Base-by-base conservation (phyloP, 441 rosid genomes). In the Aquilaria agallochum region DNA sequence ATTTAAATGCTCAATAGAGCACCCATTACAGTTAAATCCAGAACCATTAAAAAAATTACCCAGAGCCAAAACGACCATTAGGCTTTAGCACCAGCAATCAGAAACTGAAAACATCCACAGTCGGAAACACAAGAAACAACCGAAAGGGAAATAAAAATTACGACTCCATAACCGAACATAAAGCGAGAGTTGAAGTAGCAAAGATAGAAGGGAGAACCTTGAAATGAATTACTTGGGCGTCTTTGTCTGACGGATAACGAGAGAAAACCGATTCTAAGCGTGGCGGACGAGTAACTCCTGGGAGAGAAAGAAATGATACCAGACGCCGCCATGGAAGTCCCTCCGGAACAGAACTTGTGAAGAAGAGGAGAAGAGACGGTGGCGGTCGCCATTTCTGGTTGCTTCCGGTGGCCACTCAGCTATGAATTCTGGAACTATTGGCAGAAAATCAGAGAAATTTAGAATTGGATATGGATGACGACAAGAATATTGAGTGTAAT, bases 241-340 rank as follows among this genome's bases (percentile, higher is more conserved):
- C 56, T 75, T 4, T 57, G 76, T 1, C 61, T 71, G 67, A 72
- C 49, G 50, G 88, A 67, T 31, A 76, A 59, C 10, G 87, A 68
- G 33, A 69, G 33, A 58, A 71, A 46, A 56, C 64, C 71, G 52
- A 79, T 70, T 56, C 51, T 5, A n/a, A 71, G 50, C 33, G 78
- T 61, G 57, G 60, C 42, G 1, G 64, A 66, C 46, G 48, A 46
- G 59, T 64, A 62, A 42, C 66, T 47, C 65, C 55, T 80, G 31
- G 84, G 73, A 5, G 84, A 55, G 63, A 66, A 77, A 67, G 87
- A 72, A 65, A 70, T 66, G 33, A 68, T 70, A 64, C 75, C 68
- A 56, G 65, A 34, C 5, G 69, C 30, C 2, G 74, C 59, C 2
- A 68, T 52, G 59, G 74, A 63, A 55, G 48, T 66, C 60, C 69